Base-by-base conservation (phyloP, 257 asterid genomes). In the Apocynum venetum region DNA sequence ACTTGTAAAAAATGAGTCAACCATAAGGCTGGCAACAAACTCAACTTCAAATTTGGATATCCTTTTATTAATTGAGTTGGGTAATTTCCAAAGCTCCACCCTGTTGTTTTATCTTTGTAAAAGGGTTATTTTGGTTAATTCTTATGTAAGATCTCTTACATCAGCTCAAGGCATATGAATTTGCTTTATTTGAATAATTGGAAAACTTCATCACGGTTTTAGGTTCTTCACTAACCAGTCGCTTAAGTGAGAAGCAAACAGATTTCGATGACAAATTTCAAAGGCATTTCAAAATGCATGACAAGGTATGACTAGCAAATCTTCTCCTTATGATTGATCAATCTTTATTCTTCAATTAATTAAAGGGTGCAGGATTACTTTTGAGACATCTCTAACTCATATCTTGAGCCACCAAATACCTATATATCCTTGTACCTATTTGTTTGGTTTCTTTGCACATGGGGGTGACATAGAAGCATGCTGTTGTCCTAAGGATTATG, bases 211-310 rank as follows among this genome's bases (percentile, higher is more conserved):
- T 60, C 67, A 59, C 57, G 81, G 72, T 59, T 84, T 71, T 87
- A 93, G 99, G 98, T 76, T 83, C 86, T 79, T 86, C 88, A 12
- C 76, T 96, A 88, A 87, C 90, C 77, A 80, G 80, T 77, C 89
- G 73, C 78, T 85, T 96, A 43, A 86, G 83, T 81, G 93, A 90
- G 86, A 96, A 93, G 89, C 88, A 85, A 79, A 83, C 82, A 79
- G 94, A 88, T 17, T 96, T 87, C 77, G 96, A 94, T 74, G 89
- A 87, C 48, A 90, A 89, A 80, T 96, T 90, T 77, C 88, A 82
- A 52, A 87, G 83, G 68, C 76, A 86, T 87, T 96, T 93, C 83
- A 84, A 80, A 79, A 80, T 91, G 83, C 83, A 93, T 74, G 93
- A 88, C 73, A 89, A 88, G 97, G 98, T 96, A 86, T 31, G 41